Conservation (phyloP, 176 grass and related monocot genomes). For the Eleusine indica region DNA sequence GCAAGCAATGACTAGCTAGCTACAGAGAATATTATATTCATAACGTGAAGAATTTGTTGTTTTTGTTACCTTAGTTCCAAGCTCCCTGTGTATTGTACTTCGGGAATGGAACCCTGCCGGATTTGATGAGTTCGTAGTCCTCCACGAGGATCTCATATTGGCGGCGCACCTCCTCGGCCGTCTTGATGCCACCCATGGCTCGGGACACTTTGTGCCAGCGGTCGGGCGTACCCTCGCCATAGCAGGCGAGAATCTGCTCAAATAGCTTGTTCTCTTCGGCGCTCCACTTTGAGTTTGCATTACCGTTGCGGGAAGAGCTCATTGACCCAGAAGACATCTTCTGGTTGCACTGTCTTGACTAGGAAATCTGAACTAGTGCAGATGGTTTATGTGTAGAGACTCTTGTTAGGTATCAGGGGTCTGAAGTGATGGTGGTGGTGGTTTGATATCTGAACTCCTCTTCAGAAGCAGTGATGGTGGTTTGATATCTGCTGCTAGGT, state of each 20-base stretch:
- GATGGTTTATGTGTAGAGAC: slow-evolving; percentile 12
- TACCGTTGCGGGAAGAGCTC: slow-evolving; percentile 41
- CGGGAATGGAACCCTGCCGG: slow-evolving; percentile 61
- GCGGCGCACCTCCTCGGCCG: slow-evolving; percentile 75
- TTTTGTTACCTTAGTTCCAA: slow-evolving; percentile 44
- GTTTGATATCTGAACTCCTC: slow-evolving; percentile 14
- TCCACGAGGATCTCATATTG: slow-evolving; percentile 68
- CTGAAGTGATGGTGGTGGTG: slow-evolving; percentile 16
- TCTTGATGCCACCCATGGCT: slow-evolving; percentile 71
- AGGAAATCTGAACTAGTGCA: background rate
- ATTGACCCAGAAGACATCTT: slow-evolving; percentile 57
- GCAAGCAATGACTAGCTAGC: background rate
- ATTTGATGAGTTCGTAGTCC: slow-evolving; percentile 61
- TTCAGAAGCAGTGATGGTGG: background rate
- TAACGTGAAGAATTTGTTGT: background rate
- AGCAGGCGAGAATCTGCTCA: slow-evolving; percentile 73
- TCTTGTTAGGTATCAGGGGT: background rate
- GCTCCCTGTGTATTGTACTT: slow-evolving; percentile 60
- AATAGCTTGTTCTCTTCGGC: slow-evolving; percentile 81
- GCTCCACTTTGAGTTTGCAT: slow-evolving; percentile 56
- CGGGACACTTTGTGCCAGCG: slow-evolving; percentile 85
- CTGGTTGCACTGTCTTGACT: slow-evolving; percentile 21
- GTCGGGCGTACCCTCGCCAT: slow-evolving; percentile 74
- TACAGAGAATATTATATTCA: background rate
- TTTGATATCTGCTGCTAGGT: slow-evolving; percentile 39